Base-by-base conservation (phyloP, 2,329 filamentous ascomycete genomes). In the Lachnellula occidentalis region DNA sequence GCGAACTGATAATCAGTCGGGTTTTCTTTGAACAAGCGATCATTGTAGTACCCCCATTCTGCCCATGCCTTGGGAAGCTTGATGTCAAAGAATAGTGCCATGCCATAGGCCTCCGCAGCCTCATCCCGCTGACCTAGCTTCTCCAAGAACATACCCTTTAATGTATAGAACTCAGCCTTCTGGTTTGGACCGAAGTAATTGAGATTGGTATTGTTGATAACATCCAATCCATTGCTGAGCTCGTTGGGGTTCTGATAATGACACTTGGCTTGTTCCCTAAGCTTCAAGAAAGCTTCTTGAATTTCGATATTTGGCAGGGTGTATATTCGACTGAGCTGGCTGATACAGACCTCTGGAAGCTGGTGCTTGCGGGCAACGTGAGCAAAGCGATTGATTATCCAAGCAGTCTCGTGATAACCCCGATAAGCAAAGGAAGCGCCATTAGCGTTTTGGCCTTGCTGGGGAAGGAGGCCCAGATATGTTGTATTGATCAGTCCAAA, bases 241-340 rank as follows among this genome's bases (percentile, higher is more conserved):
- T 99, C 94, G 37, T 89, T 87, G 0, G 87, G 85, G 66, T 97
- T 97, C 73, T 97, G 92, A 70, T 97, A 99, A 70, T 99, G 94
- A 64, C 94, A 99, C 70, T 96, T 96, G 43, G 94, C 94, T 72
- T 99, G 94, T 73, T 99, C 95, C n/a, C 95, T 81, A 50, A 99
- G 74, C 74, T 99, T 99, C 58, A 99, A 75, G 78, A 99, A 99
- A 0, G 94, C 94, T 71, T 99, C 94, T 69, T 99, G 95, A 46
- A 99, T 99, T 74, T 99, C 94, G 45, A 99, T 99, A 69, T 99
- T 99, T 1, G 94, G 94, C 5, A 99, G 79, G 0, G 94, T 99
- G 71, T 99, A 99, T 69, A 99, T 99, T 59, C 92, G 88, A 68
- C 92, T 95, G 19, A 99, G 81, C 69, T 99, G 94, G 61, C 83